Conservation (phyloP, 306 rosid genomes). For the Cicer arietinum region DNA sequence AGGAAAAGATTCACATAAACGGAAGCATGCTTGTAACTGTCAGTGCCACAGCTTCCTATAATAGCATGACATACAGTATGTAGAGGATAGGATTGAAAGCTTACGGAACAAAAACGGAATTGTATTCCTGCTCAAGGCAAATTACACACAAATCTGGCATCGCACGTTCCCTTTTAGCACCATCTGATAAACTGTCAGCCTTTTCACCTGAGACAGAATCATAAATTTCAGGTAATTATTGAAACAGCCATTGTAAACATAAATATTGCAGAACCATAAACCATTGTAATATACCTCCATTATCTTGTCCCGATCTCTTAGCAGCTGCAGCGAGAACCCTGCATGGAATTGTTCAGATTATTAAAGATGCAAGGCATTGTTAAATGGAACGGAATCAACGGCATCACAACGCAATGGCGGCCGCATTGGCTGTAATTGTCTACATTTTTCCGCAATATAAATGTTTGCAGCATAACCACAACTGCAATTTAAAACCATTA, state of each 20-base stretch:
- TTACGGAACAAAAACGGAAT: conserved; percentile 98
- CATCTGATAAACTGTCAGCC: conserved; percentile 59
- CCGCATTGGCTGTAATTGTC: no score
- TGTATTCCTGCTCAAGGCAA: conserved; percentile 93
- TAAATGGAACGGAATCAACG: conserved; percentile 21
- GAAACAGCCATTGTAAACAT: conserved; percentile 30
- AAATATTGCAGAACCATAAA: conserved; percentile 1
- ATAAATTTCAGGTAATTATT: conserved; percentile 25
- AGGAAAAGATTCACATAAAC: conserved; percentile 3
- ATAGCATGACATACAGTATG: conserved; percentile 16
- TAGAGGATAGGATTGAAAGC: conserved; percentile 47
- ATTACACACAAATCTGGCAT: conserved; percentile 96
- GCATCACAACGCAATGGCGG: neutral
- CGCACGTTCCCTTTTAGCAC: conserved; percentile 64
- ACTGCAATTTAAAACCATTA: no score
- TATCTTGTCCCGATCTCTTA: conserved; percentile 71
- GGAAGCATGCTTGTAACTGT: conserved; percentile 26
- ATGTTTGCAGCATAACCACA: no score
- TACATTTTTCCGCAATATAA: no score
- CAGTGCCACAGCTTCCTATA: conserved; percentile 24
- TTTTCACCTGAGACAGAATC: conserved; percentile 62
- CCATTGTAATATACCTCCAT: conserved; percentile 62
- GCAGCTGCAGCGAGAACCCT: conserved; percentile 99
- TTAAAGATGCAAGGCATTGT: conserved; percentile 32
- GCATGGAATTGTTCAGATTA: conserved; percentile 46